phyloP scores from a whole-genome alignment of 257 asterid genomes.

The Fraxinus quadrangulata region DNA sequence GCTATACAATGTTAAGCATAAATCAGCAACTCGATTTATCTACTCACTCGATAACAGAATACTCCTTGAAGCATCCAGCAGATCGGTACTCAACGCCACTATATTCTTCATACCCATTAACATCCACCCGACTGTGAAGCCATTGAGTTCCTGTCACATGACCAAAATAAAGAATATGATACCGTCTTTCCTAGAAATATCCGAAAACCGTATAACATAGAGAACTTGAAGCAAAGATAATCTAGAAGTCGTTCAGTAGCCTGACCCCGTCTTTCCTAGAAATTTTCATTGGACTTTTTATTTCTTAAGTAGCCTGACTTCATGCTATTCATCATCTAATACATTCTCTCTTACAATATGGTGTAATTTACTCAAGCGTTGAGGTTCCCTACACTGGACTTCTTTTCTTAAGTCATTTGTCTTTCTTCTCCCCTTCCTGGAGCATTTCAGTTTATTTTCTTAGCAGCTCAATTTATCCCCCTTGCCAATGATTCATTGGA shows the following conservation, averaged over 20 bases:
- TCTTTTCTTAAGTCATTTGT: too few relatives aligned
- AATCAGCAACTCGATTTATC: not conserved
- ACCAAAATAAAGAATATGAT: too few relatives aligned
- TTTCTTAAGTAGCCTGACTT: too few relatives aligned
- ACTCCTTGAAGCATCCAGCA: slow-evolving; percentile 91
- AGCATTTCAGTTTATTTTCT: not conserved
- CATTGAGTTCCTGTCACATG: slow-evolving; percentile 73
- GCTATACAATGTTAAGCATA: not conserved
- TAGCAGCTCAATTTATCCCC: not conserved
- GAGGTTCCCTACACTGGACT: too few relatives aligned
- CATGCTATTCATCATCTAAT: too few relatives aligned
- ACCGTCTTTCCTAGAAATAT: too few relatives aligned
- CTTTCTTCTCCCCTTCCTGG: too few relatives aligned
- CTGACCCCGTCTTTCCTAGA: not conserved
- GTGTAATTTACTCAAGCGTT: too few relatives aligned
- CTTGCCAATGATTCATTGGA: not conserved
- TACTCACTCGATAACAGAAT: slow-evolving; percentile 79
- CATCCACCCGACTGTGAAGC: slow-evolving; percentile 90
- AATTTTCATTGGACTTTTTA: too few relatives aligned
- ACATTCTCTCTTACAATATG: too few relatives aligned
- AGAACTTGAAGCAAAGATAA: slow-evolving; percentile 4
- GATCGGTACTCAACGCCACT: slow-evolving; percentile 81
- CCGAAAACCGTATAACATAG: not conserved
- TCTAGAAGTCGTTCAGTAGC: not conserved
- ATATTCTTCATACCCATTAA: slow-evolving; percentile 87